Conservation (phyloP, 139 green algal species). For the Micractinium sp. region DNA sequence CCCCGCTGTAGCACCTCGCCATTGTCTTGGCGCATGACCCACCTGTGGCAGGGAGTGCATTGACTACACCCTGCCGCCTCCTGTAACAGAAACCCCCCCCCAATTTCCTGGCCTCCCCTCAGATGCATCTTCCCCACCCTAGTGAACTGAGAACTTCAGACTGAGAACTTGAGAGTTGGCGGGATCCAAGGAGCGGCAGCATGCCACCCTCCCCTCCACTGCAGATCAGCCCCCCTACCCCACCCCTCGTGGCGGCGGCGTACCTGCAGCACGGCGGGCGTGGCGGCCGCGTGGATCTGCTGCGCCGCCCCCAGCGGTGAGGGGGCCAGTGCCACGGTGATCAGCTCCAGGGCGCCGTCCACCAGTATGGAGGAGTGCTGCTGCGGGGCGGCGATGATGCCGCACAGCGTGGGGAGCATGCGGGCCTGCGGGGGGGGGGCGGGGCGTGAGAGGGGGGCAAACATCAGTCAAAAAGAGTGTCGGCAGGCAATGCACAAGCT, state of each 20-base stretch:
- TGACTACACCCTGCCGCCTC: too few relatives aligned
- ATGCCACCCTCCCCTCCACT: not conserved
- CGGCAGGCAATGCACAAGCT: too few relatives aligned
- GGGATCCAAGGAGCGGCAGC: not conserved
- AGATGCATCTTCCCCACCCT: too few relatives aligned
- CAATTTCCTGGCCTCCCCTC: too few relatives aligned
- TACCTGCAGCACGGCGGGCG: slow-evolving; percentile 41
- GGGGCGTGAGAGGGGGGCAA: not conserved
- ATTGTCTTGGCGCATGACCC: too few relatives aligned
- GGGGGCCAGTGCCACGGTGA: slow-evolving; percentile 57
- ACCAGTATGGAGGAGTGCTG: slow-evolving; percentile 55
- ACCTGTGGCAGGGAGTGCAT: too few relatives aligned
- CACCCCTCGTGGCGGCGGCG: not conserved
- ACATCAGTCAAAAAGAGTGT: too few relatives aligned
- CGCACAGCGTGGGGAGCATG: slow-evolving; percentile 58
- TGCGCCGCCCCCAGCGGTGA: slow-evolving; percentile 38
- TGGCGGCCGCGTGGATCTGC: slow-evolving; percentile 45
- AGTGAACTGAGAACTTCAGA: too few relatives aligned
- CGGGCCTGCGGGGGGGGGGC: slow-evolving; percentile 21
- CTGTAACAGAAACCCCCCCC: too few relatives aligned
- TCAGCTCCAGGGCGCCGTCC: slow-evolving; percentile 68
- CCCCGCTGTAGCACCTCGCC: too few relatives aligned
- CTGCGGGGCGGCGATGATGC: slow-evolving; percentile 45
- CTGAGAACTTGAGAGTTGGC: too few relatives aligned
- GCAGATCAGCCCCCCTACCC: not conserved